Base-by-base conservation (phyloP, 2,329 filamentous ascomycete species). In the Sclerotinia spermophila region DNA sequence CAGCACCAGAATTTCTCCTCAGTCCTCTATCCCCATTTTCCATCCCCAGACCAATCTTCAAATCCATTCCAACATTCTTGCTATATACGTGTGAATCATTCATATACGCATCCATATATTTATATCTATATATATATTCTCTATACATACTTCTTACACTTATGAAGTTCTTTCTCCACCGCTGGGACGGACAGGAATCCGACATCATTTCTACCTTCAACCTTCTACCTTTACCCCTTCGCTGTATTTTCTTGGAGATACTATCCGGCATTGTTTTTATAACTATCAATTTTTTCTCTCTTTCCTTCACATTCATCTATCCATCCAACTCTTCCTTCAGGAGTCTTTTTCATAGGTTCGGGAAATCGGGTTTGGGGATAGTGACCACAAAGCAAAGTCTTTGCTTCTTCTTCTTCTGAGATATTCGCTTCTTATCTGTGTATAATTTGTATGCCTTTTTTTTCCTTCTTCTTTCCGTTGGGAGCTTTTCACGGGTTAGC, bases 231-330 rank as follows among this genome's bases (percentile, higher is more conserved):
- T 59, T n/a, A 64, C 38, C 33, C 58, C 59, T 51, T 48, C 53
- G 35, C 24, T 56, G 51, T 69, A 59, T 58, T 35, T 71, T 66
- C 62, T 66, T 40, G 62, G 62, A 66, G 62, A 66, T 53, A 66
- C 33, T 53, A 66, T 53, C 62, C 45, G 35, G 62, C 27, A 33
- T 40, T 55, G 45, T 53, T 66, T 65, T 66, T 66, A 66, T 66
- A n/a, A n/a, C n/a, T n/a, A 66, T 44, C 58, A 21, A 44, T 13
- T 17, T 19, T 21, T 53, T 44, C 40, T 30, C 3, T 44, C 2
- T 59, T 40, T 27, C 11, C 30, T 53, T 51, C 35, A 15, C 5
- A n/a, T 58, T 35, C 24, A 17, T n/a, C 55, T n/a, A 55, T 55
- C 15, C 33, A n/a, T 58, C 35, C 33, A 33, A 21, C 21, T 35